Base-by-base conservation (phyloP, 768 basidiomycete species). In the Cubamyces sp. region DNA sequence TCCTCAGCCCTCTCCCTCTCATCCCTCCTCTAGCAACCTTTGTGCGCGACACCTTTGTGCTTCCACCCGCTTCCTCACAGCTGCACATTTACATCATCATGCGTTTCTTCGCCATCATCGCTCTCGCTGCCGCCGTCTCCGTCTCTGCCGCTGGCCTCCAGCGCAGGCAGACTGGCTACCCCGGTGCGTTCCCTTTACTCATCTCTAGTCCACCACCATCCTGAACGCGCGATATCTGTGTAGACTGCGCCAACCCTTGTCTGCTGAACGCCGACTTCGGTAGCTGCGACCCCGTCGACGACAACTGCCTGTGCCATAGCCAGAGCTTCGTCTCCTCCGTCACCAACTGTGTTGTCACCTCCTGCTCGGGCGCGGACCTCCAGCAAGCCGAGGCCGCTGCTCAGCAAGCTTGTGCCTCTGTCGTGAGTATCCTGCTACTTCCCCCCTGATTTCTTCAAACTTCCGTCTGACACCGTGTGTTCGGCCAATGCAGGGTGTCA, bases 241-340 rank as follows among this genome's bases (percentile, higher is more conserved):
- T 64, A 90, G 88, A 43, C 55, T 91, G 89, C 68, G 81, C 85
- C 3, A 18, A 16, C 0, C 0, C 71, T 18, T 91, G 90, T 73
- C 66, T 88, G 8, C 52, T 72, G 7, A 71, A 62, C 58, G 79
- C 84, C 8, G 69, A 81, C 66, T 64, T 76, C 19, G 82, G 75
- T 45, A 66, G 64, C 60, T 92, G 90, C 76, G 15, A 56, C 15
- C 9, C 71, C 3, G 73, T 72, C n/a, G 84, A 91, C 74, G 75
- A 81, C 69, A 64, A 66, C 26, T 92, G 91, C 65, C 64, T 75
- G 15, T 77, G 76, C 72, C 66, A 69, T 19, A 65, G 60, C 67
- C 15, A 57, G 26, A 50, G 48, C 45, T 75, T 73, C 63, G 62
- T 74, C 68, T 48, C 48, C 60, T 57, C 56, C 30, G 68, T 72